Percentiles rank a stretch among this genome's conserved stretches.
These are phyloP conservation scores for Rhodotorula babjevae DNA, from an alignment of 768 basidiomycete genomes.

Conservation along the genomic window DNA sequence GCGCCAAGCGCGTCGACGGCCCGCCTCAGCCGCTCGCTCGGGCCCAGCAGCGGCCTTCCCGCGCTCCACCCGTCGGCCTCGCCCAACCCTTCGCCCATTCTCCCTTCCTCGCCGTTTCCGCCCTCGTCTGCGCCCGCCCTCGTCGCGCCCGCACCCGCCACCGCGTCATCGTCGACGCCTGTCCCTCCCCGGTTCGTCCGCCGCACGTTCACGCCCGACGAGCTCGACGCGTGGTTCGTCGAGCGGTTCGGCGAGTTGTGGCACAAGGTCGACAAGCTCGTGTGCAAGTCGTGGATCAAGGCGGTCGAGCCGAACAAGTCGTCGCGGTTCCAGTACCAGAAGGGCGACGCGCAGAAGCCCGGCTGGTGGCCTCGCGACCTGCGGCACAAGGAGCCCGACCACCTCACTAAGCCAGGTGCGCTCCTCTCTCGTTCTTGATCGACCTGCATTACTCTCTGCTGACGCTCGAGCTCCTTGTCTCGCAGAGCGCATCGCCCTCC, in stretches of 20 bases:
- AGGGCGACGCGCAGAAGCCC: constrained; percentile 48
- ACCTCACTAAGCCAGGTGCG: constrained; percentile 48
- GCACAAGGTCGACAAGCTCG: constrained; percentile 47
- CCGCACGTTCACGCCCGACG: constrained; percentile 36
- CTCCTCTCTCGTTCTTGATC: neutral
- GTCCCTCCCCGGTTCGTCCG: constrained; percentile 7
- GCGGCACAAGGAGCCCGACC: constrained; percentile 50
- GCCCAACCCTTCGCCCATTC: constrained; percentile 35
- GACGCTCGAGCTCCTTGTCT: neutral
- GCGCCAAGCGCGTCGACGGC: neutral
- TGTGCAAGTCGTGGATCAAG: constrained; percentile 51
- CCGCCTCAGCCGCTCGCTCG: constrained; percentile 12
- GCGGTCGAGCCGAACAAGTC: constrained; percentile 50
- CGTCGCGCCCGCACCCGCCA: constrained; percentile 36
- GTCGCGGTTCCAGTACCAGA: constrained; percentile 49
- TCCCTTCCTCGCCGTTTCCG: constrained; percentile 35
- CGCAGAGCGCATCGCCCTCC: constrained; percentile 47
- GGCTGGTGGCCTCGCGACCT: constrained; percentile 50
- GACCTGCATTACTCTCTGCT: neutral
- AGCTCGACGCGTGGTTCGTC: constrained; percentile 45
- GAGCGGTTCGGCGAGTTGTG: constrained; percentile 44
- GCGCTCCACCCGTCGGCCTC: neutral
- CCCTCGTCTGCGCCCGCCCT: neutral
- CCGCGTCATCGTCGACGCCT: constrained; percentile 25
- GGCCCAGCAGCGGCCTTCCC: constrained; percentile 5